phyloP scores from a whole-genome alignment of 352 stramenopile species.

The Pythium angustatum region DNA sequence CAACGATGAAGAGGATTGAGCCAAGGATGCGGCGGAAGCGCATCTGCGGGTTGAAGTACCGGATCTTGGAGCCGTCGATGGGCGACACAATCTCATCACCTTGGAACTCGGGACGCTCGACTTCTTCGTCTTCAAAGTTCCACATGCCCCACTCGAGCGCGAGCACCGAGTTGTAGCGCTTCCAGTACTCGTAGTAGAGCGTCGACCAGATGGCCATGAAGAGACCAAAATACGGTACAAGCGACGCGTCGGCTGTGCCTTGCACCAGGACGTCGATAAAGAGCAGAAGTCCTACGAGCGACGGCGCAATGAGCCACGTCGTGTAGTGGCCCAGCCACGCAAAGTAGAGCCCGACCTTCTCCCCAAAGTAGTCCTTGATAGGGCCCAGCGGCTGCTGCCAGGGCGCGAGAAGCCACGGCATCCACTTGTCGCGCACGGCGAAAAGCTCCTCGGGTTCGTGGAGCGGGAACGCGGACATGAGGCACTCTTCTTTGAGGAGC shows the following conservation, averaged over 20 bases:
- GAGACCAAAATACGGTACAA: slow-evolving; percentile 76
- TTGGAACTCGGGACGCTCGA: slow-evolving; percentile 70
- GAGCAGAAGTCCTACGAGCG: slow-evolving; percentile 85
- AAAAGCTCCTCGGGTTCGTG: slow-evolving; percentile 56
- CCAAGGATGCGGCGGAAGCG: slow-evolving; percentile 65
- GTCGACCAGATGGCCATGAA: slow-evolving; percentile 85
- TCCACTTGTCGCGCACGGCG: slow-evolving; percentile 57
- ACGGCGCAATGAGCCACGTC: slow-evolving; percentile 92
- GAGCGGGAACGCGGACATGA: slow-evolving; percentile 62
- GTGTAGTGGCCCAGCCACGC: slow-evolving; percentile 95
- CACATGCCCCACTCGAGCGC: slow-evolving; percentile 78
- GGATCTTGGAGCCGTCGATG: slow-evolving; percentile 70
- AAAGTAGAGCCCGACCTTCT: slow-evolving; percentile 97
- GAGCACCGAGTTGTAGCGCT: slow-evolving; percentile 70
- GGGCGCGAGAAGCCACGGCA: slow-evolving; percentile 59
- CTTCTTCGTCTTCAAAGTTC: slow-evolving; percentile 71
- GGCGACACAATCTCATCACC: slow-evolving; percentile 71
- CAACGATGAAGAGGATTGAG: slow-evolving; percentile 73
- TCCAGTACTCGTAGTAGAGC: slow-evolving; percentile 86
- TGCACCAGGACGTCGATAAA: slow-evolving; percentile 83
- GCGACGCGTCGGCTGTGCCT: slow-evolving; percentile 49
- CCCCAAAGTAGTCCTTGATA: slow-evolving; percentile 86
- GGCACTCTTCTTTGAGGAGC: slow-evolving; percentile 53
- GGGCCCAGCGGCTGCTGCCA: slow-evolving; percentile 54
- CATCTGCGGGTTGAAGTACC: slow-evolving; percentile 72